Conservation (phyloP, 1,284 basidiomycete species). For the Leccinum variabile region DNA sequence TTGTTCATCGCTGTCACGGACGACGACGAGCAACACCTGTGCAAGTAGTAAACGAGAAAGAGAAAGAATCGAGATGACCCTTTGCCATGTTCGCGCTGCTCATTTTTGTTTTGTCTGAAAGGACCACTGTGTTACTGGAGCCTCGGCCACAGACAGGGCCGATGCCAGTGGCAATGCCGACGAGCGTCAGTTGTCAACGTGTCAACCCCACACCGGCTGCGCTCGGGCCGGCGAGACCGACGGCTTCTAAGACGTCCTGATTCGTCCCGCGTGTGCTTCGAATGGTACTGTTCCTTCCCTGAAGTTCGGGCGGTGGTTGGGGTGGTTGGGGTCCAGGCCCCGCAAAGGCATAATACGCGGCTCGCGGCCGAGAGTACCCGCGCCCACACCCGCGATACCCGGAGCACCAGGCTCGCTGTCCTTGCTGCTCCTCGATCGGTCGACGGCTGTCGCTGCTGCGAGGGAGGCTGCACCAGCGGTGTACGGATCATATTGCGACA, state of each 20-base stretch:
- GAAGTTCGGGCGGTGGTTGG: conserved; percentile 8
- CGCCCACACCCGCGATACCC: conserved; percentile 41
- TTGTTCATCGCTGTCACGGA: too few relatives aligned
- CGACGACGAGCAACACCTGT: too few relatives aligned
- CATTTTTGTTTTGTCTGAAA: too few relatives aligned
- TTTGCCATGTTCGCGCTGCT: too few relatives aligned
- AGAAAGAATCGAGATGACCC: too few relatives aligned
- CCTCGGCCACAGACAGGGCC: too few relatives aligned
- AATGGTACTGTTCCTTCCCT: conserved; percentile 10
- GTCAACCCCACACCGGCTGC: conserved; percentile 6
- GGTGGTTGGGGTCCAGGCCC: conserved; percentile 28
- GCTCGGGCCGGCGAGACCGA: conserved; percentile 25
- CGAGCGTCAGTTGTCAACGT: too few relatives aligned
- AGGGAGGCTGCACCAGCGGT: conserved; percentile 44
- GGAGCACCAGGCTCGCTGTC: conserved; percentile 36
- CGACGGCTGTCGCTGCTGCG: conserved; percentile 32
- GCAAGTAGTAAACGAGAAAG: too few relatives aligned
- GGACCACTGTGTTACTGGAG: too few relatives aligned
- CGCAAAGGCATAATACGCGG: conserved; percentile 51
- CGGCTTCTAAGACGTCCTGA: conserved; percentile 33
- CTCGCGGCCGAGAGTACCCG: conserved; percentile 40
- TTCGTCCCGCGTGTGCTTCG: conserved; percentile 21
- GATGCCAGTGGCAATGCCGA: too few relatives aligned
- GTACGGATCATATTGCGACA: conserved; percentile 42
- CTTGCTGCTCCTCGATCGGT: conserved; percentile 33